phyloP scores from a whole-genome alignment of 345 rosid genomes.

The Chamaenerion angustifolium region DNA sequence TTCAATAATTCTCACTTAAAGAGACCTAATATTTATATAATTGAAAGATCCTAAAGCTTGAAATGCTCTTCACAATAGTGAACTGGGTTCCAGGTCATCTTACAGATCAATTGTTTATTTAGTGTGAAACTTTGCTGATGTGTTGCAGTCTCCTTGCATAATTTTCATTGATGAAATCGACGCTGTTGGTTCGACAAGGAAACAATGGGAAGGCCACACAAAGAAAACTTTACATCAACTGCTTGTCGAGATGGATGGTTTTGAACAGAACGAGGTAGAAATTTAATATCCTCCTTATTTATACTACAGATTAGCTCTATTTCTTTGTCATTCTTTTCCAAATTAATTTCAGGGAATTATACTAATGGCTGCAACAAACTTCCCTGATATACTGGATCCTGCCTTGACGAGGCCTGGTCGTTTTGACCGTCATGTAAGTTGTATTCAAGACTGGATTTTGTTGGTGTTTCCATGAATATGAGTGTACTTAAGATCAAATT shows the following conservation, averaged over 20 bases:
- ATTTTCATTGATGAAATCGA: slow-evolving; percentile 97
- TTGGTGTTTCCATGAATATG: background rate
- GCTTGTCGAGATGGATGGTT: slow-evolving; percentile 99
- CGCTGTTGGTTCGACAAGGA: slow-evolving; percentile 94
- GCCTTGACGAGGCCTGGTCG: slow-evolving; percentile 99
- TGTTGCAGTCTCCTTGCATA: slow-evolving; percentile 84
- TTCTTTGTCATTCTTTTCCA: slow-evolving; percentile 4
- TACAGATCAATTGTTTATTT: too few species aligned
- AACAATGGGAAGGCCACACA: slow-evolving; percentile 99
- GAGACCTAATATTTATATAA: too few species aligned
- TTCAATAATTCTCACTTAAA: too few species aligned
- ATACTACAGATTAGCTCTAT: too few species aligned
- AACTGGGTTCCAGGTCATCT: too few species aligned
- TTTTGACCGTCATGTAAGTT: slow-evolving; percentile 94
- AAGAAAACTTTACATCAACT: slow-evolving; percentile 97
- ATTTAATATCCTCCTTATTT: background rate
- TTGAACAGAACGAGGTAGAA: slow-evolving; percentile 90
- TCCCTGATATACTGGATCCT: slow-evolving; percentile 98
- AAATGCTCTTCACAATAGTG: too few species aligned
- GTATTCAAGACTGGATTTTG: background rate
- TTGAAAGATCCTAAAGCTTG: too few species aligned
- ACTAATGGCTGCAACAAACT: slow-evolving; percentile 97
- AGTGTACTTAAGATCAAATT: background rate
- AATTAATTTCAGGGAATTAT: slow-evolving; percentile 62
- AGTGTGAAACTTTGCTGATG: background rate